Evolutionary conservation across 2,329 filamentous ascomycete genomes (phyloP).

Genomic region (Calonectria honghensis): DNA sequence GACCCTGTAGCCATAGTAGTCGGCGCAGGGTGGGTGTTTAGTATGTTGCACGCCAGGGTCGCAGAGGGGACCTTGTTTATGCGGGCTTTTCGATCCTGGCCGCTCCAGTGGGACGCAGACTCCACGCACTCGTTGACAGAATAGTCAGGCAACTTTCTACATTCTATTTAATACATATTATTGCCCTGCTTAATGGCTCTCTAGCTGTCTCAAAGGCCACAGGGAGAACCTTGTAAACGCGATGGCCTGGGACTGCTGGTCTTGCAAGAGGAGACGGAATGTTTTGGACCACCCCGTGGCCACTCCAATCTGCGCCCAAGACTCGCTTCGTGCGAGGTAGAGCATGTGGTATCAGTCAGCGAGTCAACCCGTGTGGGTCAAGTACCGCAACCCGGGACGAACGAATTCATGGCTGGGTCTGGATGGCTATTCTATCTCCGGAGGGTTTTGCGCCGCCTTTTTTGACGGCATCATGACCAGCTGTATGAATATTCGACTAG

Average conservation of each 20-base stretch:
- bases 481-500: not conserved
- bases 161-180: constrained; percentile 2
- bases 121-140: not conserved
- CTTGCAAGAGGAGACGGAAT: constrained; percentile 11
- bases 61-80: not conserved
- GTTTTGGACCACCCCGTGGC: constrained; percentile 16
- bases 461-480: not conserved
- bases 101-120: constrained; percentile 2
- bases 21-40: not conserved
- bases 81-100: not conserved
- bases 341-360: not conserved
- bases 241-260: constrained; percentile 13
- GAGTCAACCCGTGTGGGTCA: not conserved
- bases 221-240: constrained; percentile 14
- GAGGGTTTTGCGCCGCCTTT: not conserved
- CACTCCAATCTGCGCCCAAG: constrained; percentile 25
- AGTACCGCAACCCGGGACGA: not conserved
- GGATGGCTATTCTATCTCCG: not conserved
- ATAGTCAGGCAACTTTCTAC: not conserved
- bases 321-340: constrained; percentile 24
- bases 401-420: not conserved
- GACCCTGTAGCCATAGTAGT: not conserved
- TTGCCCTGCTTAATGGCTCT: not conserved
- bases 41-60: constrained; percentile 4
- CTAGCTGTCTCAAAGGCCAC: not conserved